Percentiles rank a stretch among this genome's conserved stretches.
Evolutionary conservation across 768 basidiomycete genomes (phyloP).

Genomic region (Hygrophorus pudorinus): DNA sequence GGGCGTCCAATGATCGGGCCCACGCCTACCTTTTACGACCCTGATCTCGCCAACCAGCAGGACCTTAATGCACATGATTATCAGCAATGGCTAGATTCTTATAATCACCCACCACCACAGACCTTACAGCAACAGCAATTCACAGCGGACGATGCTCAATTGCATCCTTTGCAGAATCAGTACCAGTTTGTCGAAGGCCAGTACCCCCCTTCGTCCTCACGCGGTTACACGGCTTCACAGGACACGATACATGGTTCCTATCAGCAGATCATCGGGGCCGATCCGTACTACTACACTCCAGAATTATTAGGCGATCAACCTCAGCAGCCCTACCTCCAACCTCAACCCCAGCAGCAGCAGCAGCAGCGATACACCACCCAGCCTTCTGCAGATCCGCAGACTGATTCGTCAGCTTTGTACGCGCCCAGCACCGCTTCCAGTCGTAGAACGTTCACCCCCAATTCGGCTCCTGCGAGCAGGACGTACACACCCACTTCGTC

Average conservation of each 20-base stretch:
- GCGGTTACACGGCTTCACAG: slow-evolving; percentile 14
- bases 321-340: slow-evolving; percentile 7
- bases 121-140: slow-evolving; percentile 12
- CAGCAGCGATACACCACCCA: slow-evolving; percentile 5
- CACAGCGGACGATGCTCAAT: slow-evolving; percentile 5
- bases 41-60: slow-evolving; percentile 16
- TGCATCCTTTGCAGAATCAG: slow-evolving; percentile 11
- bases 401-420: neutral
- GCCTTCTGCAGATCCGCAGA: neutral
- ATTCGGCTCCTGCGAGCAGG: neutral
- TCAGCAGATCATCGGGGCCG: slow-evolving; percentile 2
- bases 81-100: slow-evolving; percentile 31
- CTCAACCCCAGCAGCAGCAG: slow-evolving; percentile 10
- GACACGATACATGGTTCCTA: slow-evolving; percentile 5
- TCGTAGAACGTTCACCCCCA: neutral
- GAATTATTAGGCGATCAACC: slow-evolving; percentile 10
- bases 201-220: slow-evolving; percentile 15
- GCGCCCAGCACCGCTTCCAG: neutral
- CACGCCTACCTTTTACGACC: slow-evolving; percentile 43
- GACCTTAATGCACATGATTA: slow-evolving; percentile 26
- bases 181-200: slow-evolving; percentile 19
- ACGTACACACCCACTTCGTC: neutral
- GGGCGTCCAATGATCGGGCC: slow-evolving; percentile 39
- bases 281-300: neutral
- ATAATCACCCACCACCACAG: slow-evolving; percentile 18